Base-by-base conservation (phyloP, 1,284 basidiomycete genomes). In the Ustilago hordei region DNA sequence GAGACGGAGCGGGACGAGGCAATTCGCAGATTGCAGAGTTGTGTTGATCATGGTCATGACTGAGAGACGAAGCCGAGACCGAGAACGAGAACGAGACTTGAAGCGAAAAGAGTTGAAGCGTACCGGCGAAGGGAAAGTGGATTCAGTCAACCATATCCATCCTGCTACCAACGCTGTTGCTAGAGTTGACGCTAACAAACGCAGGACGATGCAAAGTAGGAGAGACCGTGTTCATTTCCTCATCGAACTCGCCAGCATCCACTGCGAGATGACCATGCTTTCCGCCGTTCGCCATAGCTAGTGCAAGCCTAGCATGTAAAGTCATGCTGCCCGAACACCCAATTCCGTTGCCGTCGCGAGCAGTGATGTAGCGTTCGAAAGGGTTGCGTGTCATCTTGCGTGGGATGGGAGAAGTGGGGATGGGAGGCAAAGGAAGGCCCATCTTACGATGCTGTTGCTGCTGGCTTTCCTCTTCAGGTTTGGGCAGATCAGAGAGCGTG, bases 321-420 rank as follows among this genome's bases (percentile, higher is more conserved):
- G 58, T 60, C 58, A 60, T 58, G 34, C 59, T 36, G 8, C 53
- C 36, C 2, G 38, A 31, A 6, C 11, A 12, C 11, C 45, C 23
- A 35, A 34, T 28, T 28, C 23, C 23, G 2, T 2, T 59, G 35
- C n/a, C 5, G 19, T 56, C 50, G 31, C 48, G 48, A 31, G 48
- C 28, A 50, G 31, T 35, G 45, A 73, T 61, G 39, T 69, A 73
- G 36, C 75, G 60, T 41, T 78, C 70, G 32, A 78, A 78, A 2
- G 75, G 75, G 32, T 78, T 78, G 11, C 75, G 53, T 17, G 75
- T 78, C 75, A 78, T 69, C 52, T 64, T 78, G 23, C 75, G 52
- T 45, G 75, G 75, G 28, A 78, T 78, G 4, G 75, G 75, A 12
- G 75, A 78, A 1, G 64, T 53, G 11, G 75, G 75, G n/a, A 78